Evolutionary conservation across 1,139 yeast species (phyloP), one percentile per base, ranked within the genome.

Genomic region (Protomyces inouyei): DNA sequence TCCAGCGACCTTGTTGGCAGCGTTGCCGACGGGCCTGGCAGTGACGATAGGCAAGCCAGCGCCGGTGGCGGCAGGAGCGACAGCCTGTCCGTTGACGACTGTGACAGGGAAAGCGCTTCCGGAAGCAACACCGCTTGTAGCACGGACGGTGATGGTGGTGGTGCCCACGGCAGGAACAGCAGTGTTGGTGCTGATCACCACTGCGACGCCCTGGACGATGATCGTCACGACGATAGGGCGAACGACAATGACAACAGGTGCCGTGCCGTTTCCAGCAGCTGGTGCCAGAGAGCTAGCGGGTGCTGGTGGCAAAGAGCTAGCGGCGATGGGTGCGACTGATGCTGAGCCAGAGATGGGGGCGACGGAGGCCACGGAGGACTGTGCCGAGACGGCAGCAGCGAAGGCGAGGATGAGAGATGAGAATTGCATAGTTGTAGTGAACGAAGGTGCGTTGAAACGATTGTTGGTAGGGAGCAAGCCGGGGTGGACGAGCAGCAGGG

Each of bases 321-420:
- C 32, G 37, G 53, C 16, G 35, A 25, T 5, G 12, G 53, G 16
- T 23, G 21, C 35, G 53, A 32, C 37, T n/a, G 32, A 23, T 9
- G 37, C 53, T 14, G 23, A 14, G 37, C 53, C 32, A 14, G 53
- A 21, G 23, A 10, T 38, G 53, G 36, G 18, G 25, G 32, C 53
- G 53, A 25, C 23, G n/a, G 53, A 14, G 32, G 16, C 37, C 28
- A 18, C 52, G 52, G 52, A 46, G 18, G 53, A 25, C 53, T 51
- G 53, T 9, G 53, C 53, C 35, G 53, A 51, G 53, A 51, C 53
- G 37, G 53, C 35, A 23, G 36, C 53, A 32, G 25, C 53, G 16
- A 51, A n/a, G 53, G 53, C 53, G 53, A 51, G 35, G 37, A 51
- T 28, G 53, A 51, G 35, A 16, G 53, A 51, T 14, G 35, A 21